Conservation (phyloP, 192 early-diverging fungal genomes). For the Coemansia sp. region DNA sequence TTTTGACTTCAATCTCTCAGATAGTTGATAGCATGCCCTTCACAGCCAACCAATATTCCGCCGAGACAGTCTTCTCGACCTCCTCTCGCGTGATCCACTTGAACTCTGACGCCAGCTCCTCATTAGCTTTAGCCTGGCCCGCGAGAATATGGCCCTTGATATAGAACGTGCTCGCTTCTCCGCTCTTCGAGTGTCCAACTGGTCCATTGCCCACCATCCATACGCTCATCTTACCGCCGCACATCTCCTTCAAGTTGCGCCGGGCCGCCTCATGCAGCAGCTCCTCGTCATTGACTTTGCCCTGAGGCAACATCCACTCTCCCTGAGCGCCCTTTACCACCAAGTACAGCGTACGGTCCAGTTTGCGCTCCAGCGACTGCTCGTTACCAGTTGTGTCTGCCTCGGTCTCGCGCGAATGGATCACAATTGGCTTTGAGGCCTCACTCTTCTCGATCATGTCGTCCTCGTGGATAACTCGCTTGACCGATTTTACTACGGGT, state of each 20-base stretch:
- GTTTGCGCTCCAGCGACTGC: slow-evolving; percentile 73
- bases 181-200: slow-evolving; percentile 66
- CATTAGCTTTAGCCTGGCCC: slow-evolving; percentile 62
- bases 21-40: slow-evolving; percentile 50
- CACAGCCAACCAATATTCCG: slow-evolving; percentile 52
- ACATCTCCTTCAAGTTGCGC: slow-evolving; percentile 70
- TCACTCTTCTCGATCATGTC: slow-evolving; percentile 6
- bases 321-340: slow-evolving; percentile 70
- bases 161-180: slow-evolving; percentile 71
- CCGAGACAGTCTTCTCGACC: slow-evolving; percentile 29
- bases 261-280: slow-evolving; percentile 76
- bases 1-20: not conserved
- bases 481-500: slow-evolving; percentile 25
- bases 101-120: slow-evolving; percentile 35
- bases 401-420: slow-evolving; percentile 62
- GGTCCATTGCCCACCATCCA: slow-evolving; percentile 88
- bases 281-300: slow-evolving; percentile 66
- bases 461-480: slow-evolving; percentile 16
- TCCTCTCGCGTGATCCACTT: slow-evolving; percentile 58
- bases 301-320: slow-evolving; percentile 79
- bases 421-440: slow-evolving; percentile 59
- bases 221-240: slow-evolving; percentile 76
- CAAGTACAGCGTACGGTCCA: slow-evolving; percentile 80
- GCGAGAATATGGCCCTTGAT: slow-evolving; percentile 83
- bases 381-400: slow-evolving; percentile 70